Conservation (phyloP, 2,329 filamentous ascomycete genomes). For the Alternaria tenuissima region DNA sequence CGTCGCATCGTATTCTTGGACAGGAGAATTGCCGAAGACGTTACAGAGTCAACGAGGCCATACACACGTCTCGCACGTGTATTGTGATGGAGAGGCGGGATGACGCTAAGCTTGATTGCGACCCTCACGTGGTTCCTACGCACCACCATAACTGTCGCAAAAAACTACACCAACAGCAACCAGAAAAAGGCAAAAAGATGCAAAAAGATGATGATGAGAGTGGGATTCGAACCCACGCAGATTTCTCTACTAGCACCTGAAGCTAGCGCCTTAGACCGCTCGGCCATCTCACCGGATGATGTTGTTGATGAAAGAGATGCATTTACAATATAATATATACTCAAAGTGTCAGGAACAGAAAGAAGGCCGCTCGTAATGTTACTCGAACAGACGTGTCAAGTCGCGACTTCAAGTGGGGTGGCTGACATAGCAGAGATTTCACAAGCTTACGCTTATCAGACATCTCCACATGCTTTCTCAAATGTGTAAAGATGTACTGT, state of each 20-base stretch:
- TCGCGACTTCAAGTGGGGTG: background rate
- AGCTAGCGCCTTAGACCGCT: conserved; percentile 51
- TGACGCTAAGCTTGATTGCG: conserved; percentile 3
- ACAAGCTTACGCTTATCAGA: background rate
- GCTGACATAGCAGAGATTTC: background rate
- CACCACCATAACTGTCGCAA: background rate
- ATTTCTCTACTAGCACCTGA: conserved; percentile 50
- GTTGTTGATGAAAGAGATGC: too few species aligned
- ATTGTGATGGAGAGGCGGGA: background rate
- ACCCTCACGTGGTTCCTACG: background rate
- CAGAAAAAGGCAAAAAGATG: conserved; percentile 12
- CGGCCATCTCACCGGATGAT: conserved; percentile 38
- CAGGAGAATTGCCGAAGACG: too few species aligned
- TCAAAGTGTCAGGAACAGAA: too few species aligned
- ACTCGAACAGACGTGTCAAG: too few species aligned
- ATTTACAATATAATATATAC: too few species aligned
- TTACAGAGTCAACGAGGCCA: background rate
- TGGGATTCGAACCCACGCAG: conserved; percentile 50
- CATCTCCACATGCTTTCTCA: background rate
- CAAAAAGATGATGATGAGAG: conserved; percentile 39
- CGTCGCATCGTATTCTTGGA: background rate
- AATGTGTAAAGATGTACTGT: background rate
- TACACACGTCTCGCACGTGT: background rate
- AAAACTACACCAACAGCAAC: background rate
- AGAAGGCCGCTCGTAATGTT: too few species aligned